Evolutionary conservation across 257 asterid species (phyloP).

Genomic region (Scutellaria minor): DNA sequence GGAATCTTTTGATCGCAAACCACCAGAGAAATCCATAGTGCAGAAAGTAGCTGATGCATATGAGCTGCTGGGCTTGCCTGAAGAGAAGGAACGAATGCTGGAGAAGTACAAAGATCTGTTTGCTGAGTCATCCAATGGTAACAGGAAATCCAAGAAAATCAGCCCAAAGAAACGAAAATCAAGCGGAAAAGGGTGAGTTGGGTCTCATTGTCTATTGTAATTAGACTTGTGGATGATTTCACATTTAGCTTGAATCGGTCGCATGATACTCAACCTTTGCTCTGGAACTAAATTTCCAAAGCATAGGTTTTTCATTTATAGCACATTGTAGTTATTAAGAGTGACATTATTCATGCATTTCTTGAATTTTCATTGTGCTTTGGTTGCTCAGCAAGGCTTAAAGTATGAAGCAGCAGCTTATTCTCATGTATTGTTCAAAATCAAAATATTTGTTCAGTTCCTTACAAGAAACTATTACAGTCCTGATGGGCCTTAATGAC

Average conservation of each 20-base stretch:
- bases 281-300: not conserved
- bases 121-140: constrained; percentile 28
- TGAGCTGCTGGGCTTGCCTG: constrained; percentile 62
- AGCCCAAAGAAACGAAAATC: constrained; percentile 39
- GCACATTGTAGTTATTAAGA: not conserved
- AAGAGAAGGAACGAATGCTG: constrained; percentile 69
- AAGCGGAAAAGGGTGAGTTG: constrained; percentile 10
- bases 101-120: constrained; percentile 76
- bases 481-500: too few species aligned
- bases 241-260: not conserved
- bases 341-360: not conserved
- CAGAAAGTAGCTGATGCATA: constrained; percentile 77
- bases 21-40: constrained; percentile 75
- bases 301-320: not conserved
- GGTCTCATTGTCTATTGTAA: not conserved
- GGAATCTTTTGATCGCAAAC: constrained; percentile 80
- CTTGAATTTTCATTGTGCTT: not conserved
- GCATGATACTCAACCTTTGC: not conserved
- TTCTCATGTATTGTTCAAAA: constrained; percentile 2
- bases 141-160: constrained; percentile 44
- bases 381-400: not conserved
- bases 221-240: not conserved
- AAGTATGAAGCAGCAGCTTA: not conserved
- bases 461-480: too few species aligned
- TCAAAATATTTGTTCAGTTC: not conserved